Base-by-base conservation (phyloP, 805 yeast genomes). In the Saturnispora hagleri region DNA sequence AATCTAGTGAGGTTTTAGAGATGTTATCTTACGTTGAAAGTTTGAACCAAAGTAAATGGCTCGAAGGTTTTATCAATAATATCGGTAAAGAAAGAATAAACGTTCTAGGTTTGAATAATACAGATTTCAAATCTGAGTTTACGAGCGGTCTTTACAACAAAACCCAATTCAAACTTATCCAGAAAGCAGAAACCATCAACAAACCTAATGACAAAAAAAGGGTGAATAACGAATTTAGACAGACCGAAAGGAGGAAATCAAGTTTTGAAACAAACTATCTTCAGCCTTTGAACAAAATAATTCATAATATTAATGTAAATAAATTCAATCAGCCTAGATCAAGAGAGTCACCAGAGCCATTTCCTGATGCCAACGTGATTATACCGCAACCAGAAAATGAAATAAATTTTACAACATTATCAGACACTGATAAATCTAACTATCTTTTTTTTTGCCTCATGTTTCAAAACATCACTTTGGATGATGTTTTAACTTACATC, bases 31-130 rank as follows among this genome's bases (percentile, higher is more conserved):
- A 76, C 44, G 77, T 74, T 55, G 96, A 85, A 64, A 66, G 67
- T 47, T 67, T 68, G 50, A 73, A 72, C 51, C 74, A 89, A 58
- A 68, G 71, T 8, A 73, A 74, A 36, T 89, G 96, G 96, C 55
- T 74, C 4, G 70, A 73, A 49, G 82, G 80, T 50, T 85, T 85
- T 60, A 79, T 85, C 4, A 42, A 46, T 8, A 57, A 57, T 43
- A 52, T 63, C 44, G 66, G 67, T 3, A 61, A 53, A 10, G 63
- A 60, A 4, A 60, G 61, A 45, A 49, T 60, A 4, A 57, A 58
- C 1, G 60, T 77, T 38, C 45, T 72, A 41, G 59, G 59, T 8
- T 10, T 66, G 50, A 49, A 57, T 45, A 33, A 48, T 57, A 52
- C 65, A 3, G 56, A 53, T 3, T 57, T 52, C 9, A 59, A 58